Conservation (phyloP, 345 rosid genomes). For the Cardiospermum halicacabum region DNA sequence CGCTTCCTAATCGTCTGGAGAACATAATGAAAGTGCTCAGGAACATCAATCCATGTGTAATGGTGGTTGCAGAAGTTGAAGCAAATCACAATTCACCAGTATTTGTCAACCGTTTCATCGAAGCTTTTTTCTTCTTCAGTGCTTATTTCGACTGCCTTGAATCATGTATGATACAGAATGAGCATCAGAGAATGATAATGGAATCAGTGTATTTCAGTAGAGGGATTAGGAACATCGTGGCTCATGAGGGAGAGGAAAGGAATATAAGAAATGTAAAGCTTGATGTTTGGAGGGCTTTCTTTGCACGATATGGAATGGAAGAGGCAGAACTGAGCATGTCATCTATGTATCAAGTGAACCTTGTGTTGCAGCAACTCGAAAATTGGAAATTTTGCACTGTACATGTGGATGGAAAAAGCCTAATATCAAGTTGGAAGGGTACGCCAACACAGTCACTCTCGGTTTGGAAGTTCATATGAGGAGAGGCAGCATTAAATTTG, state of each 20-base stretch:
- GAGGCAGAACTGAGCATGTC: conserved; percentile 37
- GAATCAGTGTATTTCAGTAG: conserved; percentile 26
- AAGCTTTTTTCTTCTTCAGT: conserved; percentile 35
- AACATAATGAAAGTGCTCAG: conserved; percentile 30
- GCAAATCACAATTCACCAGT: conserved; percentile 38
- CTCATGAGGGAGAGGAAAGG: conserved; percentile 39
- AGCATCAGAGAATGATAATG: conserved; percentile 16
- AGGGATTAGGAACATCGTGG: conserved; percentile 32
- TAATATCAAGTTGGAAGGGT: conserved; percentile 47
- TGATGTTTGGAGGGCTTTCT: conserved; percentile 44
- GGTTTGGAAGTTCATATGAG: conserved; percentile 34
- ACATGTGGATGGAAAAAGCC: conserved; percentile 28
- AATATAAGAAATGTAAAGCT: conserved; percentile 31
- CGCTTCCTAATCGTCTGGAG: conserved; percentile 30
- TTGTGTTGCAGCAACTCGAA: conserved; percentile 22
- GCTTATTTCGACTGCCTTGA: conserved; percentile 42
- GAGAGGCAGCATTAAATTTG: neutral
- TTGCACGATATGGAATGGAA: conserved; percentile 32
- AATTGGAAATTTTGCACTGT: conserved; percentile 35
- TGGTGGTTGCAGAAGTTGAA: conserved; percentile 41
- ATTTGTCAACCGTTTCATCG: conserved; percentile 39
- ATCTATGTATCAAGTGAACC: conserved; percentile 34
- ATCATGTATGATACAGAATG: conserved; percentile 24
- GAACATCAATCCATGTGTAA: conserved; percentile 28
- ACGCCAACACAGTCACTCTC: conserved; percentile 43